Base-by-base conservation (phyloP, 768 basidiomycete genomes). In the Rhodotorula paludigena region DNA sequence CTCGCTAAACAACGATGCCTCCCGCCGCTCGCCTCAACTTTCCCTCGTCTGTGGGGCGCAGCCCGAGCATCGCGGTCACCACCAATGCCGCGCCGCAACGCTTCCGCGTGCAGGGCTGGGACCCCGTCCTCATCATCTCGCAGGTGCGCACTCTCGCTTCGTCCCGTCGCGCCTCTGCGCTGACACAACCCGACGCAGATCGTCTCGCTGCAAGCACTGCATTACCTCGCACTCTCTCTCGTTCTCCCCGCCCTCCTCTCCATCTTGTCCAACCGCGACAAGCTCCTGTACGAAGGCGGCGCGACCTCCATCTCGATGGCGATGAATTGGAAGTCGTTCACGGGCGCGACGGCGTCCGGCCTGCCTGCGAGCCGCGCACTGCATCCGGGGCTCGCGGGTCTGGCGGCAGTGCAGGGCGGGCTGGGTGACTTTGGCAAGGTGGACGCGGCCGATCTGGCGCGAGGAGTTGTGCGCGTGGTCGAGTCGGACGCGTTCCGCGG, bases 291-390 rank as follows among this genome's bases (percentile, higher is more conserved):
- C 61, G 74, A 78, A 66, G 79, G 79, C 33, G 79, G 79, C 21
- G 65, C 77, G 14, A 67, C 76, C 18, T 78, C 76, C 51, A 76
- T 80, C 52, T 88, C 87, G 6, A 90, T 92, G 87, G 81, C 98
- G 44, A 91, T 99, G 87, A 93, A 98, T 79, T 99, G 96, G 96
- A 83, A 92, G 53, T 89, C 97, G 78, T 87, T 99, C 85, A 89
- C 92, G 1, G 89, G 91, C 8, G 85, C 89, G 7, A 92, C 92
- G 0, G 85, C 88, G 30, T 84, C 83, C 63, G 84, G 84, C 35
- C 78, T 85, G 63, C 83, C 85, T 32, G 87, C 85, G 25, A 28
- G 45, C 6, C 30, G 44, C 11, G 20, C 32, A 1, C 84, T 84
- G 60, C 84, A 85, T 81, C 84, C 49, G 86, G 88, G 74, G 87